Evolutionary conservation across 1,284 basidiomycete species (phyloP).

Genomic region (Moniliella sp.): DNA sequence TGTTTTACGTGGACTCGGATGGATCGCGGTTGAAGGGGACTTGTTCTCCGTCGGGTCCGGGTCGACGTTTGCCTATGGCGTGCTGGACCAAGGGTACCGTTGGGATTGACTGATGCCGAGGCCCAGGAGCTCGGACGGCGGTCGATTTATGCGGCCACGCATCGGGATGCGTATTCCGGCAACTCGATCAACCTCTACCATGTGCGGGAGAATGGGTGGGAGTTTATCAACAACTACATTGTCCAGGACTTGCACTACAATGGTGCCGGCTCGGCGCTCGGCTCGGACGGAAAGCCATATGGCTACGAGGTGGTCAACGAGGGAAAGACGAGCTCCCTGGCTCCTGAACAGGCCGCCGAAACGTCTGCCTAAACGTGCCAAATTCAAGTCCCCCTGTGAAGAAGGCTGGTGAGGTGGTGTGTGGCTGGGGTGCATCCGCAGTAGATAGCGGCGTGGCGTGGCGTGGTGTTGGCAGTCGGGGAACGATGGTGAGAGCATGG

Average conservation of each 20-base stretch:
- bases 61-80: constrained; percentile 92
- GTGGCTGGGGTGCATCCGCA: too few relatives aligned
- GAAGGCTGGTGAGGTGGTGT: too few relatives aligned
- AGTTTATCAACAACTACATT: constrained; percentile 31
- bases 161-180: constrained; percentile 82
- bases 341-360: too few relatives aligned
- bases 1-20: constrained; percentile 96
- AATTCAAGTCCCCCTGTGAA: too few relatives aligned
- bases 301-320: constrained; percentile 24
- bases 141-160: constrained; percentile 89
- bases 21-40: constrained; percentile 87
- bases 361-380: too few relatives aligned
- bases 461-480: too few relatives aligned
- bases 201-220: constrained; percentile 68
- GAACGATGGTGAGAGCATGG: too few relatives aligned
- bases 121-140: constrained; percentile 80
- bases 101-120: constrained; percentile 85
- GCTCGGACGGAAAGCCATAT: constrained; percentile 24
- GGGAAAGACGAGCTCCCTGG: too few relatives aligned
- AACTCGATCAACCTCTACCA: constrained; percentile 68
- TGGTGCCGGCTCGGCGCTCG: constrained; percentile 22
- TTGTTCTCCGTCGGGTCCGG: constrained; percentile 95
- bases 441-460: too few relatives aligned
- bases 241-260: constrained; percentile 17
- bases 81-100: constrained; percentile 80